Conservation (phyloP, 1,139 yeast species). For the Suhomyces maxii region DNA sequence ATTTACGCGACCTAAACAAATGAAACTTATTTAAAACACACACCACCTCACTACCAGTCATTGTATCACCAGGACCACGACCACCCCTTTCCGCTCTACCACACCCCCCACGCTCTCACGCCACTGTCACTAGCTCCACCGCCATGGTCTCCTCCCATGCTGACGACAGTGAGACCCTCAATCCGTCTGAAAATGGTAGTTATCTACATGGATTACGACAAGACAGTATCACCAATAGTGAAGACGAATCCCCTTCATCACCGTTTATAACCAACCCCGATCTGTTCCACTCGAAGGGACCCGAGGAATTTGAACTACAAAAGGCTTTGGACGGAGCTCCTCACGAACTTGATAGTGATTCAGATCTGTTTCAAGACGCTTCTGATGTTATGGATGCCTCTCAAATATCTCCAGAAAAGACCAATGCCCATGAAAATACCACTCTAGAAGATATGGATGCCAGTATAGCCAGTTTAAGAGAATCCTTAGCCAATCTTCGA, state of each 20-base stretch:
- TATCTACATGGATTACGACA: slow-evolving; percentile 1
- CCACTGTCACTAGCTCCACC: background rate
- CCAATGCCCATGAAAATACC: slow-evolving; percentile 1
- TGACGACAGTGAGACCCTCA: slow-evolving; percentile 7
- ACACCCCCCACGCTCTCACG: background rate
- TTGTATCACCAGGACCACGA: background rate
- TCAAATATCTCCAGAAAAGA: slow-evolving; percentile 1
- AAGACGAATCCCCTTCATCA: slow-evolving; percentile 22
- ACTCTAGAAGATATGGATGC: slow-evolving; percentile 20
- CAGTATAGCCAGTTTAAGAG: slow-evolving; percentile 24
- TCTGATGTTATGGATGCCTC: slow-evolving; percentile 7
- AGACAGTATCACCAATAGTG: background rate
- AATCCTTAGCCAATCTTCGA: slow-evolving; percentile 22
- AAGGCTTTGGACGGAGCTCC: slow-evolving; percentile 1
- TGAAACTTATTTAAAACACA: background rate
- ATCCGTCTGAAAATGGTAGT: slow-evolving; percentile 5
- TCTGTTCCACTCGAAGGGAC: slow-evolving; percentile 2
- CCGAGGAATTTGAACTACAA: slow-evolving; percentile 5
- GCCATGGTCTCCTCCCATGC: background rate
- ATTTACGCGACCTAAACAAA: background rate
- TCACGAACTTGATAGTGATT: slow-evolving; percentile 3
- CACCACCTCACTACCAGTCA: background rate
- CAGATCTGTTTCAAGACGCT: slow-evolving; percentile 10
- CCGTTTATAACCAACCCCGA: slow-evolving; percentile 34
- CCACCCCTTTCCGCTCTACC: background rate